phyloP scores from a whole-genome alignment of 495 filamentous ascomycete genomes.

The Neurospora sp. region DNA sequence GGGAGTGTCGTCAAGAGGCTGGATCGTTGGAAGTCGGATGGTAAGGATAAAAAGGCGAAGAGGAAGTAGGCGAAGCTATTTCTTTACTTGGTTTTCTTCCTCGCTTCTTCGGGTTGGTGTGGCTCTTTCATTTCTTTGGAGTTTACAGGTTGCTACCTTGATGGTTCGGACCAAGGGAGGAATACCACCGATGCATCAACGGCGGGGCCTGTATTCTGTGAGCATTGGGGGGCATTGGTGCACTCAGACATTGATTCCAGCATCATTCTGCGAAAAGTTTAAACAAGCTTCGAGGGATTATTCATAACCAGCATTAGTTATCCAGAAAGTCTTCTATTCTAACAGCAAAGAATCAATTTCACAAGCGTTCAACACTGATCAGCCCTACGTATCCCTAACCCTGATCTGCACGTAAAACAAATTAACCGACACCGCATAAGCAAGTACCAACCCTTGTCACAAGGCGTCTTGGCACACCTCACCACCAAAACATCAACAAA shows the following conservation, averaged over 20 bases:
- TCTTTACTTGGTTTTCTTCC: not conserved
- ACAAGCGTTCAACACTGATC: not conserved
- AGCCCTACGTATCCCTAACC: not conserved
- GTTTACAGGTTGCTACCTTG: not conserved
- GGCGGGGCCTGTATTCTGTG: not conserved
- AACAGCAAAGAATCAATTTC: not conserved
- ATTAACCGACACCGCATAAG: not conserved
- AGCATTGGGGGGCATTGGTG: not conserved
- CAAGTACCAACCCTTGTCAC: not conserved
- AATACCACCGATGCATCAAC: not conserved
- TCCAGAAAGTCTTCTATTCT: not conserved
- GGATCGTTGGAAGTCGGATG: constrained; percentile 32
- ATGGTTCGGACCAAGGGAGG: not conserved
- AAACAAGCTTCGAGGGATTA: not conserved
- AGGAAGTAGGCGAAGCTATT: not conserved
- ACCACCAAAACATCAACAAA: not conserved
- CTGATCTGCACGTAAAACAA: not conserved
- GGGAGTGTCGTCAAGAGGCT: constrained; percentile 58
- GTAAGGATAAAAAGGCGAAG: not conserved
- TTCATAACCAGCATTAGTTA: not conserved
- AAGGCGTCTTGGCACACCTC: not conserved
- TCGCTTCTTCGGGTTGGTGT: not conserved
- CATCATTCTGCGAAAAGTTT: not conserved
- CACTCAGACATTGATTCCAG: not conserved
- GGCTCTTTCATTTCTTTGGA: not conserved